Evolutionary conservation across 23 red algal genomes (phyloP), one percentile per base, ranked within the genome.

Genomic region (Gracilariopsis chorda): DNA sequence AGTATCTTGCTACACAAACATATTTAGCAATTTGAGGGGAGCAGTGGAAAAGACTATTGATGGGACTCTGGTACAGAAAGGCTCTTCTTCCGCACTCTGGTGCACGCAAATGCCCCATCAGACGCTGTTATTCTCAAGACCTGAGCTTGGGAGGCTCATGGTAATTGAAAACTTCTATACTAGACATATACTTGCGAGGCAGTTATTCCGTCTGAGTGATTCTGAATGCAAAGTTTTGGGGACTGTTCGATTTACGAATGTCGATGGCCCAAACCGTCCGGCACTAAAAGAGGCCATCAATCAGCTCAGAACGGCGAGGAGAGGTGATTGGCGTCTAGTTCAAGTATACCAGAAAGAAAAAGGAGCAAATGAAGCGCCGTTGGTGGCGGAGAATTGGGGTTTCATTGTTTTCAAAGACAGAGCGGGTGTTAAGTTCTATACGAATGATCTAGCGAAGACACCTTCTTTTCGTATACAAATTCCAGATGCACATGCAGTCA

Each of bases 151-250:
- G 42, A 76, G 36, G 35, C 45, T 51, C 2, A 48, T 76, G 17
- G 36, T 76, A 2, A 76, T 76, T 30, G 70, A 76, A 13, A 76
- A 76, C 20, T 36, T 73, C 33, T 73, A 73, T 21, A 73, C 67
- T 16, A 17, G 67, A 7, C 67, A 36, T 36, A 20, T 73, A 10
- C 67, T 73, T 7, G 36, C 36, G 7, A 8, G 7, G 7, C 67
- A 73, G 42, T 41, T 73, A 20, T 21, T 8, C 39, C 4, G 17
- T 7, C 36, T 73, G 6, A 73, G 67, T 73, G 28, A 73, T 17
- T 21, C 25, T 41, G 10, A 73, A 20, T 73, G 67, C 28, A 47
- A 47, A 16, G n/a, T 73, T 17, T 73, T 73, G 19, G 67, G 67
- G 13, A 73, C 67, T 73, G 67, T 73, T 47, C 35, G 67, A 6